Conservation (phyloP, 345 rosid genomes). For the Eucalyptus marginata region DNA sequence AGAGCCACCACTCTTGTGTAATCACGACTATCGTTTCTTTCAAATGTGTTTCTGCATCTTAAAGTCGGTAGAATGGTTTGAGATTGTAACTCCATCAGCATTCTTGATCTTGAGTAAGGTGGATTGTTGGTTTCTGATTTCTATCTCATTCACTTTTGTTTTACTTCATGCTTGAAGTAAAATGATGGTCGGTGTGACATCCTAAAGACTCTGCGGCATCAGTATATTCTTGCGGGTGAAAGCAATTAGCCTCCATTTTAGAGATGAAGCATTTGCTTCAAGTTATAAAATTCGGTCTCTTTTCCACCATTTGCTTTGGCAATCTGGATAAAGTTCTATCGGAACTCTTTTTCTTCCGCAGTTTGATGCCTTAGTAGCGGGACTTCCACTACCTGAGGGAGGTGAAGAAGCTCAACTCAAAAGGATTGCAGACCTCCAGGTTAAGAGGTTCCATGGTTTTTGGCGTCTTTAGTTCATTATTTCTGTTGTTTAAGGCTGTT, state of each 20-base stretch:
- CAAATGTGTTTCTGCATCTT: background rate
- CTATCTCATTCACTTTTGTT: background rate
- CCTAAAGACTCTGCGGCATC: background rate
- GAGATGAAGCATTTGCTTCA: background rate
- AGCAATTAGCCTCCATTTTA: background rate
- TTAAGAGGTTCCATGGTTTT: background rate
- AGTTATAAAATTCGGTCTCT: background rate
- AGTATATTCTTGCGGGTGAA: background rate
- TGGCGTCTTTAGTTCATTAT: background rate
- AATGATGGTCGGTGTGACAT: background rate
- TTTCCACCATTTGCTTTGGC: background rate
- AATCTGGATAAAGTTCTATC: background rate
- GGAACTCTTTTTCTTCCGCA: background rate
- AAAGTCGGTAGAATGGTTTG: background rate
- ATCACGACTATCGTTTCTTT: background rate
- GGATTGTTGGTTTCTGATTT: background rate
- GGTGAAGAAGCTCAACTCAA: conserved; percentile 89
- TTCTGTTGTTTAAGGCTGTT: background rate
- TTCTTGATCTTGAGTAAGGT: background rate
- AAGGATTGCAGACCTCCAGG: conserved; percentile 77
- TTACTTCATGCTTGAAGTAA: background rate
- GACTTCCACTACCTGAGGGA: conserved; percentile 83
- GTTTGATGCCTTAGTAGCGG: conserved; percentile 92
- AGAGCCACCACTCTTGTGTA: background rate
- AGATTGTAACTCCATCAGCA: background rate